Conservation (phyloP, 1,284 basidiomycete species). For the Trametes versicolor region DNA sequence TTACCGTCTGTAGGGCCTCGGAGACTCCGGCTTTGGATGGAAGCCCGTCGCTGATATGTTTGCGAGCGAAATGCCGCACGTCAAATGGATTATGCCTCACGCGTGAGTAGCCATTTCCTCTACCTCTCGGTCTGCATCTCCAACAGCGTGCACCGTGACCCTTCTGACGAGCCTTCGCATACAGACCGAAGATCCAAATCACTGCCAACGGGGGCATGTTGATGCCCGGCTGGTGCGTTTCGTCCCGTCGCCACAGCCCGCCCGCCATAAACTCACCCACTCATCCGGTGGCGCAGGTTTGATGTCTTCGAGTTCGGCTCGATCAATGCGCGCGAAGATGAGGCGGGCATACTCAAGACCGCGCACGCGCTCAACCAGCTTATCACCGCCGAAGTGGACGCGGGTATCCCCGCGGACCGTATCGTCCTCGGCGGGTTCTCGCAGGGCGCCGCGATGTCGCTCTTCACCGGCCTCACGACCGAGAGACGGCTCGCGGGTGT, state of each 20-base stretch:
- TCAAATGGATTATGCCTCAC: conserved; percentile 88
- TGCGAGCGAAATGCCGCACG: conserved; percentile 64
- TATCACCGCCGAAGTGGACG: conserved; percentile 78
- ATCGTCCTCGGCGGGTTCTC: conserved; percentile 90
- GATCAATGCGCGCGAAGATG: conserved; percentile 68
- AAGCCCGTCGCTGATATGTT: conserved; percentile 79
- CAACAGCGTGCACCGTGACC: background rate
- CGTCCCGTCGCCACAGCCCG: background rate
- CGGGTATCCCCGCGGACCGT: conserved; percentile 71
- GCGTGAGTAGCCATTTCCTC: conserved; percentile 58
- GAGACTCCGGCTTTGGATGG: conserved; percentile 83
- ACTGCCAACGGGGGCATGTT: conserved; percentile 74
- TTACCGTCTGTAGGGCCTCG: conserved; percentile 65
- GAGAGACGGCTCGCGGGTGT: conserved; percentile 80
- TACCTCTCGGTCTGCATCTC: conserved; percentile 19
- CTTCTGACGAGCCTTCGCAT: conserved; percentile 15
- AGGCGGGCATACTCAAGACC: conserved; percentile 76
- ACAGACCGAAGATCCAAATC: conserved; percentile 64
- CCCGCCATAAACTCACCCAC: background rate
- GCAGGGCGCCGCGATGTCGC: conserved; percentile 85
- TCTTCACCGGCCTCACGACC: conserved; percentile 76
- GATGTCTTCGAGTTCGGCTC: conserved; percentile 79
- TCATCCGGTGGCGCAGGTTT: conserved; percentile 60
- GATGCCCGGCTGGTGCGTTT: conserved; percentile 77
- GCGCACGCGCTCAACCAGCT: conserved; percentile 71